Evolutionary conservation across 2,329 filamentous ascomycete species (phyloP), one percentile per base, ranked within the genome.

Genomic region (Cryphonectria radicalis): DNA sequence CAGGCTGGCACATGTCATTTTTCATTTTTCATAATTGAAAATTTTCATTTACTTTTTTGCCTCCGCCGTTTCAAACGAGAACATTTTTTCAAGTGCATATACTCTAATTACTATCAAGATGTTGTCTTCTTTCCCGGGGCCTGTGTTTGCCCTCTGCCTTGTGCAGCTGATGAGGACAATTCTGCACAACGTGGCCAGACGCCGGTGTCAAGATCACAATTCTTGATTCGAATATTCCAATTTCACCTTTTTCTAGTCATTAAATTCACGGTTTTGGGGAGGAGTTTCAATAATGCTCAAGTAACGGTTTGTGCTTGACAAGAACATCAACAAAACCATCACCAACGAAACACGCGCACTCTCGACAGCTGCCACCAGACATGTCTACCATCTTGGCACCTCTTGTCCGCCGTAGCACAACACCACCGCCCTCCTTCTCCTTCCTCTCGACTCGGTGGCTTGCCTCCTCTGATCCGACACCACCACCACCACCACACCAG

Each of bases 101-200:
- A 35, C 22, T 46, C 13, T 2, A 10, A 10, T 22, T 28, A 11
- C 43, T 25, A 13, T 68, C 59, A 57, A n/a, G 4, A 69, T 69
- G 59, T 28, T 63, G 32, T 57, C 59, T 37, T 63, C 59, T 25
- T 63, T 63, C 7, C 67, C 67, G 11, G 60, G 67, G 13, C 67
- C 67, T 17, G 46, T 37, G 67, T 32, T 69, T 22, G 67, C 67
- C n/a, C 35, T 55, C 19, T 64, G 60, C 60, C 14, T 63, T 43
- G 59, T 63, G 59, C 59, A 69, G 28, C 43, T 69, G 43, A 25
- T 69, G 53, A 50, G 67, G 25, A 22, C 42, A n/a, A 22, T 69
- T 22, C 46, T 69, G 59, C 43, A 69, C 8, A 60, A 50, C 28
- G 10, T 42, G 13, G 66, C 40, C 28, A 53, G 50, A 22, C 32